Conservation (phyloP, 306 rosid species). For the Glycyrrhiza uralensis region DNA sequence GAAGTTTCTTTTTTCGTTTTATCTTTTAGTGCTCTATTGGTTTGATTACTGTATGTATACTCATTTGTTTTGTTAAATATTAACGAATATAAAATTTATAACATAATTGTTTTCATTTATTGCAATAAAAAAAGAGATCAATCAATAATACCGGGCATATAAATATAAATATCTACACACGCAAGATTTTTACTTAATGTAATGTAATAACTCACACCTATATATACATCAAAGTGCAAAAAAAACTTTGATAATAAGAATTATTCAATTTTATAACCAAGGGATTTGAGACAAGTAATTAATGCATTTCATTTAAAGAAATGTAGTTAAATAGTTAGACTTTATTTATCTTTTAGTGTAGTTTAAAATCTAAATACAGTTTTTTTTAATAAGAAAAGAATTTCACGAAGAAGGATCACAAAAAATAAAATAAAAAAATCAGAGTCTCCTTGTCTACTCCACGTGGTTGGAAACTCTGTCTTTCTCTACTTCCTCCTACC, state of each 20-base stretch:
- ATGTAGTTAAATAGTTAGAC: no score
- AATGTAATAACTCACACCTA: no score
- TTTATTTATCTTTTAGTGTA: no score
- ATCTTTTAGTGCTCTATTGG: not conserved
- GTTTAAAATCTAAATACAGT: no score
- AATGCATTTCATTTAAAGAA: no score
- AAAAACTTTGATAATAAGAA: no score
- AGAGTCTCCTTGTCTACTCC: constrained; percentile 33
- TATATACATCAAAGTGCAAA: no score
- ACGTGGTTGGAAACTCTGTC: constrained; percentile 42
- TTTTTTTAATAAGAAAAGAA: no score
- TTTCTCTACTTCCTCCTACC: not conserved
- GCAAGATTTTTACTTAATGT: no score
- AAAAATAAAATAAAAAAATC: not conserved
- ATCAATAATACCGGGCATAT: not conserved
- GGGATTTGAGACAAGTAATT: no score
- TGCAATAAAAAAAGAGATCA: not conserved
- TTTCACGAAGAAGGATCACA: not conserved
- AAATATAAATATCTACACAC: no score
- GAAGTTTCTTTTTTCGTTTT: not conserved
- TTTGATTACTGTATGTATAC: not conserved
- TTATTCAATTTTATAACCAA: no score
- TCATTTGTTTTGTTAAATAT: not conserved
- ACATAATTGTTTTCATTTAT: not conserved
- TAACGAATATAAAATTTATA: not conserved